Percentiles rank a stretch among this genome's conserved stretches.
Evolutionary conservation across 305 asterid genomes (phyloP).

Genomic region (Fraxinus xanthoxyloides): DNA sequence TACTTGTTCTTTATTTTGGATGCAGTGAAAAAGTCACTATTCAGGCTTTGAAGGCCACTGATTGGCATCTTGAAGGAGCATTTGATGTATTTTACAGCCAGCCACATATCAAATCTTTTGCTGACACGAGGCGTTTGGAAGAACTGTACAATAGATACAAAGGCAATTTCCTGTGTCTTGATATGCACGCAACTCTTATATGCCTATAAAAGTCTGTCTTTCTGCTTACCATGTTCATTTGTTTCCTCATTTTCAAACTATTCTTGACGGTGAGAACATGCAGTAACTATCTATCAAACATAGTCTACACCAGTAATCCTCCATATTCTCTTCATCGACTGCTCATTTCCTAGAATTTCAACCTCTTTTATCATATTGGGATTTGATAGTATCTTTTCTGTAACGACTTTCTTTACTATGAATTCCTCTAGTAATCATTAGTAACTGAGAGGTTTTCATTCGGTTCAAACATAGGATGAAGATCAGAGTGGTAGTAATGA

Average conservation of each 20-base stretch:
- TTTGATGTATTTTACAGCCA: slow-evolving; percentile 46
- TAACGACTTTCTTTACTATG: not conserved
- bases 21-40: slow-evolving; percentile 44
- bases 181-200: not conserved
- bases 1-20: slow-evolving; percentile 4
- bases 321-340: not conserved
- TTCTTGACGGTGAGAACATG: slow-evolving; percentile 8
- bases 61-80: slow-evolving; percentile 57
- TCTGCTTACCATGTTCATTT: not conserved
- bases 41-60: slow-evolving; percentile 38
- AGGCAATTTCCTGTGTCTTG: slow-evolving; percentile 29
- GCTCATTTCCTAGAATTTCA: not conserved
- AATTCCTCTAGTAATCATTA: not conserved
- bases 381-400: not conserved
- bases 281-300: not conserved
- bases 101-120: slow-evolving; percentile 36
- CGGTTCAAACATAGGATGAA: not conserved
- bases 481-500: not conserved
- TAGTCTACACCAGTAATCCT: not conserved
- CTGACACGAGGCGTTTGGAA: slow-evolving; percentile 45
- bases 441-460: not conserved
- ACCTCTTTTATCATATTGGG: not conserved
- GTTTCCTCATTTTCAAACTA: not conserved
- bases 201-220: not conserved
- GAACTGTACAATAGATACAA: slow-evolving; percentile 49